These are phyloP conservation scores for Tremella fuciformis DNA, from an alignment of 768 basidiomycete species.

Conservation along the genomic window DNA sequence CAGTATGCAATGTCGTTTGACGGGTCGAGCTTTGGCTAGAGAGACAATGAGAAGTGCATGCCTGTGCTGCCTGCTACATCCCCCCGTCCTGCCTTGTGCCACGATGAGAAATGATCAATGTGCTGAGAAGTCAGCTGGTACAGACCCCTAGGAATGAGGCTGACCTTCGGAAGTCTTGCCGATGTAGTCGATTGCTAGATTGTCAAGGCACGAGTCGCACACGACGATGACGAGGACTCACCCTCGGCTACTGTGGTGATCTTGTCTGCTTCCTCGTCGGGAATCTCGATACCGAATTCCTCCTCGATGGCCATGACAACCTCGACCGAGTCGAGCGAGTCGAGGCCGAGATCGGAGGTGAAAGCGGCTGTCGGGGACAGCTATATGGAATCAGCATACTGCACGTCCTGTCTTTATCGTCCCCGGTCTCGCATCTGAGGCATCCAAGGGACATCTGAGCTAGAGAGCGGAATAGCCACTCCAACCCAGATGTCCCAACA, in stretches of 20 bases:
- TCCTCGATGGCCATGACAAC: conserved; percentile 99
- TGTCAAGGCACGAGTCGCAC: background rate
- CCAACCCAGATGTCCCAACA: too few species aligned
- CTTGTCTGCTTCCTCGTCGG: conserved; percentile 91
- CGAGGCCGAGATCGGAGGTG: conserved; percentile 78
- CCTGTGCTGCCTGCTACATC: too few species aligned
- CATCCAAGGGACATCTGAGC: too few species aligned
- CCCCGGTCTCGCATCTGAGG: too few species aligned
- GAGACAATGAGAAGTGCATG: too few species aligned
- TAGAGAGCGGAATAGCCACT: too few species aligned
- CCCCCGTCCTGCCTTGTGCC: too few species aligned
- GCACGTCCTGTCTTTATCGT: too few species aligned
- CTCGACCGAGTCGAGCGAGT: conserved; percentile 95
- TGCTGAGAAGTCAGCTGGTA: too few species aligned
- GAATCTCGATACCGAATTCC: conserved; percentile 98
- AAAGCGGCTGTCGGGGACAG: conserved; percentile 67
- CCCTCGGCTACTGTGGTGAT: conserved; percentile 90
- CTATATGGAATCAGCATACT: conserved; percentile 54
- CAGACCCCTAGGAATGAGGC: background rate
- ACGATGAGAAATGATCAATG: too few species aligned
- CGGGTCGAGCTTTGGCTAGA: too few species aligned
- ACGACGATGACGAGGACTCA: conserved; percentile 51
- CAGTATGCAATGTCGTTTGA: background rate
- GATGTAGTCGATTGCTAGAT: conserved; percentile 1
- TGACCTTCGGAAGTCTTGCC: conserved; percentile 6